Percentiles rank a stretch among this genome's conserved stretches.
Evolutionary conservation across 1,139 yeast species (phyloP).

Genomic region (Hemisphaericaspora xylanilytica): DNA sequence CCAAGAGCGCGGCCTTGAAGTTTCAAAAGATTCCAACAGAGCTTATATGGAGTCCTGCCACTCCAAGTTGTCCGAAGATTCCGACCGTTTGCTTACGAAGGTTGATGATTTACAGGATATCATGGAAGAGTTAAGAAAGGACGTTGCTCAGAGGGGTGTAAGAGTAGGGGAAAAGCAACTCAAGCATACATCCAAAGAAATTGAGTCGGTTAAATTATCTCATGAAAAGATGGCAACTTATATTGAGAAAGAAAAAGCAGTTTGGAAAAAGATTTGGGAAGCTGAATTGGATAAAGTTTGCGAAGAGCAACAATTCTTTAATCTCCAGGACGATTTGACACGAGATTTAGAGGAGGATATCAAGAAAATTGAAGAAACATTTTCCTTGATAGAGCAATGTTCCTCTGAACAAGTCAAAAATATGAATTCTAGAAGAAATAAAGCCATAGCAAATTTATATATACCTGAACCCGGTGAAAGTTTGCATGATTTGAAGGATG

Average conservation of each 20-base stretch:
- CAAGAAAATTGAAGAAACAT: constrained; percentile 76
- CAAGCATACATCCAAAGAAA: constrained; percentile 62
- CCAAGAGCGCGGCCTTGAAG: constrained; percentile 39
- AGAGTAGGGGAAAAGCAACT: constrained; percentile 76
- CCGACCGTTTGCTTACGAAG: constrained; percentile 69
- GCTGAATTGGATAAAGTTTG: constrained; percentile 84
- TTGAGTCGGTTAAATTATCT: constrained; percentile 53
- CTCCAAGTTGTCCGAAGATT: constrained; percentile 67
- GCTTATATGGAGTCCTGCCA: constrained; percentile 79
- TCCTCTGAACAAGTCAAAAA: constrained; percentile 68
- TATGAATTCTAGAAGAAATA: constrained; percentile 29
- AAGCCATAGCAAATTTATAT: constrained; percentile 37
- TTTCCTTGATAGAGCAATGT: constrained; percentile 75
- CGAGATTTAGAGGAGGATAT: constrained; percentile 80
- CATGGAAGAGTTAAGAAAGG: constrained; percentile 86
- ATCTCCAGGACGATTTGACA: constrained; percentile 83
- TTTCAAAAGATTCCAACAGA: constrained; percentile 51
- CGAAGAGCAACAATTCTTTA: constrained; percentile 90
- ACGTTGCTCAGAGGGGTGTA: constrained; percentile 90
- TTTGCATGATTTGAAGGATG: constrained; percentile 68
- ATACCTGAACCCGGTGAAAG: constrained; percentile 69
- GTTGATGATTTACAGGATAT: constrained; percentile 92
- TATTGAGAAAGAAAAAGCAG: constrained; percentile 68
- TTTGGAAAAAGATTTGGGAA: constrained; percentile 94
- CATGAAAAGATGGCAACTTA: constrained; percentile 58